phyloP scores from a whole-genome alignment of 2,329 filamentous ascomycete genomes.

The Trichoderma endophyticum region DNA sequence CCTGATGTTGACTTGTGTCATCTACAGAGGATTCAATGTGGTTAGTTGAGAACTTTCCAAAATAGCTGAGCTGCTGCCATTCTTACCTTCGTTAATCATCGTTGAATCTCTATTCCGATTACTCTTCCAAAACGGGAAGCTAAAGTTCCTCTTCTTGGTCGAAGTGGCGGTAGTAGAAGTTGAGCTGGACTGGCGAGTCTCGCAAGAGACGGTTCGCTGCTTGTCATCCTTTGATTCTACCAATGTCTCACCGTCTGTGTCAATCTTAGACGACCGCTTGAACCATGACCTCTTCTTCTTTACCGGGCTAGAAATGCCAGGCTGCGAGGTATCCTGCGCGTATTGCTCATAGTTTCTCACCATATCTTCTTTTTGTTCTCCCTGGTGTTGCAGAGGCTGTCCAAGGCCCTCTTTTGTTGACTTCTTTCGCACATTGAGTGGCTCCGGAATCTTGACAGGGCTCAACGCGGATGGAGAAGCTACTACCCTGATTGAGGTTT shows the following conservation, averaged over 20 bases:
- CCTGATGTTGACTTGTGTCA: background rate
- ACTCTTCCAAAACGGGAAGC: constrained; percentile 55
- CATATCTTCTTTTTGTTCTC: constrained; percentile 14
- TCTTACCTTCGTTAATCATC: constrained; percentile 46
- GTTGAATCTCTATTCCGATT: constrained; percentile 42
- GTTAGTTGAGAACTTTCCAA: background rate
- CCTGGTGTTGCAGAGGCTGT: constrained; percentile 23
- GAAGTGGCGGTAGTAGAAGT: constrained; percentile 27
- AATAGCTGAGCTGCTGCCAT: background rate
- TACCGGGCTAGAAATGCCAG: constrained; percentile 14
- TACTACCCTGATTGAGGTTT: constrained; percentile 56
- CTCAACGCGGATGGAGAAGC: constrained; percentile 43
- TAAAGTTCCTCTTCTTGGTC: constrained; percentile 52
- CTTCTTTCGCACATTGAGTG: constrained; percentile 44
- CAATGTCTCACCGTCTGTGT: constrained; percentile 1
- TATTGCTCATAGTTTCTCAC: constrained; percentile 22
- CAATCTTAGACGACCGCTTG: constrained; percentile 43
- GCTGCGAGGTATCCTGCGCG: constrained; percentile 20
- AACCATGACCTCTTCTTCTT: constrained; percentile 54
- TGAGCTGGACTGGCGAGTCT: constrained; percentile 15
- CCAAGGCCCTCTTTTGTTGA: constrained; percentile 24
- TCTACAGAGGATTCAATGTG: background rate
- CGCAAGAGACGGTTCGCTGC: constrained; percentile 19
- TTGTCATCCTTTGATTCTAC: constrained; percentile 11
- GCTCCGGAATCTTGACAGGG: constrained; percentile 35